Conservation (phyloP, 495 filamentous ascomycete species). For the Penicillium mononematosum region DNA sequence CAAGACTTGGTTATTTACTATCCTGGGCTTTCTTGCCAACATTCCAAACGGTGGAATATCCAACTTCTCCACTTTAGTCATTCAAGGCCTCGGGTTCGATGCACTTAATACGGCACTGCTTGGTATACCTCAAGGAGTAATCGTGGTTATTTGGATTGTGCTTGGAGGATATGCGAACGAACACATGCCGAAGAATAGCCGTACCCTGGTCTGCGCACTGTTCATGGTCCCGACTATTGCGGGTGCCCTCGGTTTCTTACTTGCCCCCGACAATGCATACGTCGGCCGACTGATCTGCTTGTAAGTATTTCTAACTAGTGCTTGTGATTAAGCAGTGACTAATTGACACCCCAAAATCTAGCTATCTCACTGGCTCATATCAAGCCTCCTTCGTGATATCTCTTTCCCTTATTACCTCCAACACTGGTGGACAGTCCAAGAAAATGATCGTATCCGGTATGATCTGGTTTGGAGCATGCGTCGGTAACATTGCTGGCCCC, state of each 20-base stretch:
- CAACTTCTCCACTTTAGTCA: slow-evolving; percentile 58
- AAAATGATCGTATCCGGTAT: slow-evolving; percentile 55
- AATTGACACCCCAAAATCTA: background rate
- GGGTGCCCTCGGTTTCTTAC: background rate
- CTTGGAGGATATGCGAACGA: background rate
- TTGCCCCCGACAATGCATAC: background rate
- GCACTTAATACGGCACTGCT: slow-evolving; percentile 38
- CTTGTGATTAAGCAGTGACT: background rate
- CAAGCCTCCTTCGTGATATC: slow-evolving; percentile 58
- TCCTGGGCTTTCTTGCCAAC: slow-evolving; percentile 34
- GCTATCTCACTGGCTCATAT: slow-evolving; percentile 53
- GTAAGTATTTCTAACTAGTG: background rate
- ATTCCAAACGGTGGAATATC: slow-evolving; percentile 49
- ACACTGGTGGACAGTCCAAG: slow-evolving; percentile 58
- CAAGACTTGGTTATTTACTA: slow-evolving; percentile 46
- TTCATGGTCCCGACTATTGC: background rate
- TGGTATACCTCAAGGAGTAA: background rate
- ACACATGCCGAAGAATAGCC: background rate
- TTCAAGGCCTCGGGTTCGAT: slow-evolving; percentile 54
- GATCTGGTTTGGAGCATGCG: slow-evolving; percentile 46
- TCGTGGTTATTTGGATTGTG: background rate
- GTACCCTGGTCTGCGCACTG: background rate
- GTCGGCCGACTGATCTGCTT: slow-evolving; percentile 36
- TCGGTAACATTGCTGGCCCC: slow-evolving; percentile 51
- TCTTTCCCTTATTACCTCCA: slow-evolving; percentile 53